Evolutionary conservation across 441 rosid species (phyloP).

Genomic region (Eutrema salsugineum): DNA sequence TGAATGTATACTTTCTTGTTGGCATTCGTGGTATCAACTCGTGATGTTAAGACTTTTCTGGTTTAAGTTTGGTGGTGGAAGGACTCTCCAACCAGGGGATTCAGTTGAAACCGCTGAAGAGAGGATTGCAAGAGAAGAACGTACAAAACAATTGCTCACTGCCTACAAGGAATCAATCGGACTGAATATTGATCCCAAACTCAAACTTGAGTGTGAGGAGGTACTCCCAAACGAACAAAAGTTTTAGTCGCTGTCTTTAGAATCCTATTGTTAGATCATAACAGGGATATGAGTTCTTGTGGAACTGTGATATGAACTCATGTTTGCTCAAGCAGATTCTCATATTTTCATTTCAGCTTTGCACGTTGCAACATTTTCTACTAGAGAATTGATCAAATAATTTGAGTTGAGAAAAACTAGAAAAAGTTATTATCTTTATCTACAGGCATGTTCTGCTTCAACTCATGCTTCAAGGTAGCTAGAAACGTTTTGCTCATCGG

Average conservation of each 20-base stretch:
- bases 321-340: conserved; percentile 3
- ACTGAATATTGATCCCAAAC: conserved; percentile 62
- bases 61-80: conserved; percentile 86
- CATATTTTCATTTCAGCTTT: neutral
- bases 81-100: conserved; percentile 74
- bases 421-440: neutral
- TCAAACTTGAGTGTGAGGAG: conserved; percentile 79
- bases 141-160: conserved; percentile 56
- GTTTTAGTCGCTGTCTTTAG: neutral
- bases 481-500: neutral
- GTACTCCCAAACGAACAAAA: too few species aligned
- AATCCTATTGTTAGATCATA: neutral
- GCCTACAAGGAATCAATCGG: conserved; percentile 70
- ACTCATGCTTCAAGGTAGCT: neutral
- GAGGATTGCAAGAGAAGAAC: conserved; percentile 62
- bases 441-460: conserved; percentile 2
- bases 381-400: neutral
- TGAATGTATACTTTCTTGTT: conserved; percentile 4
- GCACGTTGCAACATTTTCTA: neutral
- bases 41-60: conserved; percentile 10
- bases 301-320: conserved; percentile 3
- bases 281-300: neutral
- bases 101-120: conserved; percentile 74
- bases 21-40: neutral
- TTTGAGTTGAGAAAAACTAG: neutral